Base-by-base conservation (phyloP, 805 yeast species). In the Candida sithepensis region DNA sequence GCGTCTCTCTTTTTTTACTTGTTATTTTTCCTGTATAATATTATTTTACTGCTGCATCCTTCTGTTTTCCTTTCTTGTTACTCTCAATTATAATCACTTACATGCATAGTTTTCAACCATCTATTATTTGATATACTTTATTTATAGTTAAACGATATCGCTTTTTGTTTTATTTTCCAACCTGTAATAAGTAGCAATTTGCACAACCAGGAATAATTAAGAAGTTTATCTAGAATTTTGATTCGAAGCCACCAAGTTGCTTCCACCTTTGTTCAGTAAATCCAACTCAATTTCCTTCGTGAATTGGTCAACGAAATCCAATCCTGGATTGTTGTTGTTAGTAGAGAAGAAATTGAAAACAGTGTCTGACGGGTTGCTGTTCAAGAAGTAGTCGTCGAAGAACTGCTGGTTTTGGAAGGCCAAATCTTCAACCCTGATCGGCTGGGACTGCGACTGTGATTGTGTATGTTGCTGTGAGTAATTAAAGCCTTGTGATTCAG, bases 201-300 rank as follows among this genome's bases (percentile, higher is more conserved):
- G n/a, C n/a, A n/a, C n/a, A n/a, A n/a, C n/a, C n/a, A n/a, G n/a
- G n/a, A n/a, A n/a, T n/a, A n/a, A n/a, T n/a, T n/a, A n/a, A n/a
- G n/a, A n/a, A n/a, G n/a, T n/a, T n/a, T n/a, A 24, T 24, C 28
- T 24, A 10, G 10, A 24, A 30, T 12, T 30, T 30, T 12, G 14
- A 12, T 30, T 30, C 16, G 38, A 8, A 13, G 38, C 20, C 16
- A 16, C n/a, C 7, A 42, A 32, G 16, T 43, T 47, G 18, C 49
- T 50, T 26, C 59, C 56, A 41, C 59, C 64, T 40, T 65, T 67
- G 42, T 62, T 63, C 41, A 75, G 44, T 47, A 79, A 75, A 50
- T 82, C 88, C 54, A 81, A 83, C 60, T 85, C 92, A 38, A 85
- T 77, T 78, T 84, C 82, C 60, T 84, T 88, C 0, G 92, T 85